phyloP scores from a whole-genome alignment of 2,329 filamentous ascomycete genomes.

The Stagonosporopsis rhizophila region DNA sequence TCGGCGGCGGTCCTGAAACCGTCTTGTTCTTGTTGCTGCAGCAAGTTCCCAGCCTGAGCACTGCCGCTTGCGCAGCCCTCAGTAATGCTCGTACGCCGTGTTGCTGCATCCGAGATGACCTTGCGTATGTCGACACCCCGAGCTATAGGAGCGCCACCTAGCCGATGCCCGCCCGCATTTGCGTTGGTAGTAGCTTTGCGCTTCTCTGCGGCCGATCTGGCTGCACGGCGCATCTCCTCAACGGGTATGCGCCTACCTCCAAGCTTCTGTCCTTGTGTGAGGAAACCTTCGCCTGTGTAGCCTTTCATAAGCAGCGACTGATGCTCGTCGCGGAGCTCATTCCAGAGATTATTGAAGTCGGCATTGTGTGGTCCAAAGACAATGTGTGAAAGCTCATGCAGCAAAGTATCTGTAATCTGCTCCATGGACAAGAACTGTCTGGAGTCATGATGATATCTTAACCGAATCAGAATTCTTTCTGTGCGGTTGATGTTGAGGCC shows the following conservation, averaged over 20 bases:
- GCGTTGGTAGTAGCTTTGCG: slow-evolving; percentile 64
- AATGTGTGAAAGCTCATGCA: slow-evolving; percentile 92
- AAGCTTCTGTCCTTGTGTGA: slow-evolving; percentile 75
- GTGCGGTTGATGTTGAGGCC: slow-evolving; percentile 80
- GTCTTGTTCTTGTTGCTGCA: slow-evolving; percentile 68
- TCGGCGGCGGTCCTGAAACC: slow-evolving; percentile 85
- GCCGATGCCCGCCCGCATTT: slow-evolving; percentile 74
- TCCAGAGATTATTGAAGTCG: slow-evolving; percentile 85
- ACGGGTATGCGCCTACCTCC: slow-evolving; percentile 66
- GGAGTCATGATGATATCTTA: slow-evolving; percentile 77
- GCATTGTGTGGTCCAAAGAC: slow-evolving; percentile 82
- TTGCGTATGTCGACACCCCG: slow-evolving; percentile 72
- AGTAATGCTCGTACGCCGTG: slow-evolving; percentile 68
- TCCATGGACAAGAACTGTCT: slow-evolving; percentile 82
- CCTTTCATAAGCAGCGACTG: slow-evolving; percentile 78
- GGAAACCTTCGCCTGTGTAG: slow-evolving; percentile 89
- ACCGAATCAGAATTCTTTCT: slow-evolving; percentile 79
- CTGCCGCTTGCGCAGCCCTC: slow-evolving; percentile 79
- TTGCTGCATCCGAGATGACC: slow-evolving; percentile 74
- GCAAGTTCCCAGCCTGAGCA: slow-evolving; percentile 70
- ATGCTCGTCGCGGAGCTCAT: slow-evolving; percentile 86
- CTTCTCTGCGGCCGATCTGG: slow-evolving; percentile 76
- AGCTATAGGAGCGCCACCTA: slow-evolving; percentile 69
- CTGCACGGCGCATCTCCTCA: slow-evolving; percentile 76
- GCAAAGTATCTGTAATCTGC: slow-evolving; percentile 84